A percentile compares a stretch with the other conserved stretches of the same genome.
Conservation (phyloP, 306 rosid genomes). For the Ormosia semicastrata region DNA sequence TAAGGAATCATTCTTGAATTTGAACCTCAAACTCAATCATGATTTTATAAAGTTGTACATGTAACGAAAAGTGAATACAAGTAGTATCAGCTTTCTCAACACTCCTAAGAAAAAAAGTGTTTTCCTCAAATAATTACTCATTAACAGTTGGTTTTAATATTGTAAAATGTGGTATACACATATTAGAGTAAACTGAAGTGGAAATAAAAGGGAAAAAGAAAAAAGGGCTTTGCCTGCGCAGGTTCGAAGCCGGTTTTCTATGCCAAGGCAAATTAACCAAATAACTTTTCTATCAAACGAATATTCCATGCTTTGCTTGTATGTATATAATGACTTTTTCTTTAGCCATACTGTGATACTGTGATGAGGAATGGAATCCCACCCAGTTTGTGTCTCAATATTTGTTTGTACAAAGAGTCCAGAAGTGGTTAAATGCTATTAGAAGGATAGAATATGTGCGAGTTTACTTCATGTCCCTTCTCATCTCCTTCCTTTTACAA, state of each 20-base stretch:
- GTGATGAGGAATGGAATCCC: slow-evolving; percentile 16
- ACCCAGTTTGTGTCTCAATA: not conserved
- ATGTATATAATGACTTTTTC: not conserved
- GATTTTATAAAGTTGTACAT: not conserved
- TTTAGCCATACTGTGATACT: not conserved
- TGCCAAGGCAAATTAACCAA: not conserved
- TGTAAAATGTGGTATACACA: not conserved
- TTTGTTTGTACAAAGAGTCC: not conserved
- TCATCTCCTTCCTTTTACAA: slow-evolving; percentile 34
- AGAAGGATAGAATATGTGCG: slow-evolving; percentile 36
- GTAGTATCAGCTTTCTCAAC: slow-evolving; percentile 19
- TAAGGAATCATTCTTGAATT: slow-evolving; percentile 16
- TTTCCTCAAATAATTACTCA: not conserved
- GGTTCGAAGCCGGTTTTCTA: not conserved
- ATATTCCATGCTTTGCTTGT: slow-evolving; percentile 33
- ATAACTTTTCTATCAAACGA: not conserved
- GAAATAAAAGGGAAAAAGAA: not conserved
- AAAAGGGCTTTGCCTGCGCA: not conserved
- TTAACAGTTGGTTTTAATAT: slow-evolving; percentile 5
- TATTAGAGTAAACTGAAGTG: not conserved
- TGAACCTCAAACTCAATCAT: not conserved
- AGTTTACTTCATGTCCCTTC: slow-evolving; percentile 18
- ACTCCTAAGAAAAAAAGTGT: not conserved
- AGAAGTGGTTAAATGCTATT: slow-evolving; percentile 28
- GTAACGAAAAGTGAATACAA: slow-evolving; percentile 12